Evolutionary conservation across 768 basidiomycete genomes (phyloP), one percentile per base, ranked within the genome.

Genomic region (Lactifluus subvellereus): DNA sequence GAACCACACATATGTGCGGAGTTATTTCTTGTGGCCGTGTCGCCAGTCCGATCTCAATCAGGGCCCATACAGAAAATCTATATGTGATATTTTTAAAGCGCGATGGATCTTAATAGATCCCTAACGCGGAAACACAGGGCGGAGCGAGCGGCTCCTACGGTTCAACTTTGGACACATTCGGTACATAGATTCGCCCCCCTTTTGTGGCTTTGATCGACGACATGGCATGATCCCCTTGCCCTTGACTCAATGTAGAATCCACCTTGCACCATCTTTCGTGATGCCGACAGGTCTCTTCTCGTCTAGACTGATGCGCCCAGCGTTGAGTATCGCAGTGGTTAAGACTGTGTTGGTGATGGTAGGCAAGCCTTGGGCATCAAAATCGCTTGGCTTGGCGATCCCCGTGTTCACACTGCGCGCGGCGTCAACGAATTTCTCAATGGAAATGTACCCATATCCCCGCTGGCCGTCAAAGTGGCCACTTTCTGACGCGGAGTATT

Each of bases 391-490:
- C 71, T 82, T 81, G 55, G 82, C 77, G 58, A 78, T 71, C 8
- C 87, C 84, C 27, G 87, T 84, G 70, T 94, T 92, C 69, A 94
- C 89, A 64, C 80, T 82, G 56, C 87, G 82, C 48, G 87, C 85
- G 18, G 89, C 90, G 71, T 91, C 92, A 72, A 96, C 78, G 75
- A 95, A 95, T 75, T 90, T 94, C 75, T 93, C 93, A 69, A 95
- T 90, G 18, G 91, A 94, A 69, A 95, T 78, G 72, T 96, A 86
- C 64, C 90, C 94, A 73, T 97, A 97, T 16, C 94, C 94, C 60
- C 88, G 84, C 76, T 95, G 94, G 33, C 94, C 94, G 70, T 96
- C 94, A 71, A 97, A 96, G 75, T 92, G 88, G 6, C 93, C 94
- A 60, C 83, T 88, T 76, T 90, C 91, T 57, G 91, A 92, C 5